These are phyloP conservation scores for Geotrichum reessii DNA, from an alignment of 1,139 yeast genomes.

Conservation along the genomic window DNA sequence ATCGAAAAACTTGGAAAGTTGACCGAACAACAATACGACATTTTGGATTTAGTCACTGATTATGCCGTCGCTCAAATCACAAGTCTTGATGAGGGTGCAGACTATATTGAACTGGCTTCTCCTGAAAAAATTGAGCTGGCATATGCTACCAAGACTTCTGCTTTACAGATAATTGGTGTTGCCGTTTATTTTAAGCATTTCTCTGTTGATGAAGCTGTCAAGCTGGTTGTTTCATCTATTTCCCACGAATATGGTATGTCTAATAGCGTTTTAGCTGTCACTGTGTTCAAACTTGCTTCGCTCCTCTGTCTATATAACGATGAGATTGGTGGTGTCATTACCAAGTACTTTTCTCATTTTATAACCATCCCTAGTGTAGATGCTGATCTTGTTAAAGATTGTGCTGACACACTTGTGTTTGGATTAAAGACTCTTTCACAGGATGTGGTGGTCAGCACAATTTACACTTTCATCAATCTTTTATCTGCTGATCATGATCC, in stretches of 20 bases:
- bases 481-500: conserved; percentile 50
- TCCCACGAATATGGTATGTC: conserved; percentile 31
- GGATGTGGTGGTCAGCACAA: conserved; percentile 79
- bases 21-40: conserved; percentile 16
- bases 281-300: conserved; percentile 51
- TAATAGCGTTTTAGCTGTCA: conserved; percentile 40
- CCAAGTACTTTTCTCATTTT: conserved; percentile 35
- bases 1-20: conserved; percentile 21
- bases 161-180: conserved; percentile 42
- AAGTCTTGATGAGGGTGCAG: conserved; percentile 43
- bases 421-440: conserved; percentile 52
- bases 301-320: conserved; percentile 45
- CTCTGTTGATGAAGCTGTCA: conserved; percentile 33
- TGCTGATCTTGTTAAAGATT: conserved; percentile 27
- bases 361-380: conserved; percentile 41
- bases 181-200: conserved; percentile 35
- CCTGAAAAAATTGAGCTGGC: conserved; percentile 41
- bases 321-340: conserved; percentile 30
- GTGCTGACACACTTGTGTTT: conserved; percentile 40
- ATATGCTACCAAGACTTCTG: conserved; percentile 40
- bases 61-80: conserved; percentile 33
- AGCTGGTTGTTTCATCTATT: conserved; percentile 36
- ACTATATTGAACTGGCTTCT: conserved; percentile 41
- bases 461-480: conserved; percentile 76
- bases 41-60: conserved; percentile 32